These are phyloP conservation scores for Logfia minima DNA, from an alignment of 129 eudicot genomes.

Conservation along the genomic window DNA sequence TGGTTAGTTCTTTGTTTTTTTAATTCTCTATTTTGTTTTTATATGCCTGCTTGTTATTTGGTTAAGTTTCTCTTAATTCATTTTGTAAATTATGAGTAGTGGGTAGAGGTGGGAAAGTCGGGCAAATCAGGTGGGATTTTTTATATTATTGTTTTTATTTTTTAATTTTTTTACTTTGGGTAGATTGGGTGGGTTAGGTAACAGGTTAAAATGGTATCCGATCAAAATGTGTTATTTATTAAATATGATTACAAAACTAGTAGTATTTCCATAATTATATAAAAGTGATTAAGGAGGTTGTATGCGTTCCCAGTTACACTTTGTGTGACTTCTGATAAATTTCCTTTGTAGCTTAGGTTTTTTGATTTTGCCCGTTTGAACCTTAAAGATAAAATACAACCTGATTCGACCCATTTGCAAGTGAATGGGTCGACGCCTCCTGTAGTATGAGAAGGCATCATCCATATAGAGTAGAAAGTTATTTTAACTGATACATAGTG, in stretches of 20 bases:
- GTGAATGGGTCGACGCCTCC: neutral
- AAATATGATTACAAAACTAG: neutral
- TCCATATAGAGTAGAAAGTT: neutral
- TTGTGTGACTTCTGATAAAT: neutral
- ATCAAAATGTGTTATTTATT: too few relatives aligned
- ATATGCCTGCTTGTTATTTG: neutral
- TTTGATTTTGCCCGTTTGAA: too few relatives aligned
- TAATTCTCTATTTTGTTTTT: neutral
- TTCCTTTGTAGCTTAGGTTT: too few relatives aligned
- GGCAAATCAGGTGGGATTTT: neutral
- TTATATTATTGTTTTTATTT: too few relatives aligned
- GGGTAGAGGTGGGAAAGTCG: neutral
- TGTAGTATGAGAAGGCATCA: neutral
- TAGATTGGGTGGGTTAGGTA: neutral
- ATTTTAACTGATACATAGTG: neutral
- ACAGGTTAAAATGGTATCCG: neutral
- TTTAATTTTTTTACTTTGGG: too few relatives aligned
- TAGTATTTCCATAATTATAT: too few relatives aligned
- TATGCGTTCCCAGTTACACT: neutral
- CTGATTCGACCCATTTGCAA: too few relatives aligned
- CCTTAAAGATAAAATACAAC: too few relatives aligned
- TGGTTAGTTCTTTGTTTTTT: slow-evolving; percentile 52
- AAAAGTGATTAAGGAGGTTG: neutral
- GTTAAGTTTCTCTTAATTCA: neutral
- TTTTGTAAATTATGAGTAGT: neutral